Evolutionary conservation across 371 early-diverging fungal genomes (phyloP).

Genomic region (Zychaea mexicana): DNA sequence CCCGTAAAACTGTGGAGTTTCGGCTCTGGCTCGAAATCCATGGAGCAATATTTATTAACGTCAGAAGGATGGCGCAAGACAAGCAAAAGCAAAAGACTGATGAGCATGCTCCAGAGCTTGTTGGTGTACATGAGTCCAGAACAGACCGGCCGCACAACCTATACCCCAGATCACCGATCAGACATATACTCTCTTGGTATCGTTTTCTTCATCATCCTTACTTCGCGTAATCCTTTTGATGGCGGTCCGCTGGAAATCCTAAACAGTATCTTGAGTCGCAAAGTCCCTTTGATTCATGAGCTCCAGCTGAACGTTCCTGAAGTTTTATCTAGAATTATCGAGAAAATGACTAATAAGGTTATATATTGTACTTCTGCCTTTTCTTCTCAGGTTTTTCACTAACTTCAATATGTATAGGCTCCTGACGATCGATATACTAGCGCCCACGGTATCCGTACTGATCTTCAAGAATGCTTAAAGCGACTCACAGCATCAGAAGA

Average conservation of each 20-base stretch:
- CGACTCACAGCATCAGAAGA: conserved; percentile 27
- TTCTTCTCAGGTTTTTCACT: too few species aligned
- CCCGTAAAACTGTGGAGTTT: conserved; percentile 43
- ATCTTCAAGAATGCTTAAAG: conserved; percentile 52
- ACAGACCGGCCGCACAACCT: conserved; percentile 61
- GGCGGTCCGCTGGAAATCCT: conserved; percentile 57
- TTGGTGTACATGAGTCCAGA: conserved; percentile 49
- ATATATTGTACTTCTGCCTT: background rate
- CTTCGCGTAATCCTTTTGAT: conserved; percentile 53
- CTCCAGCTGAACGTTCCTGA: conserved; percentile 52
- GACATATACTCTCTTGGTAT: conserved; percentile 60
- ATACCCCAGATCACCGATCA: conserved; percentile 56
- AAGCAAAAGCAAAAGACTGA: conserved; percentile 29
- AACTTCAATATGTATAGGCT: conserved; percentile 43
- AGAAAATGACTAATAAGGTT: conserved; percentile 62
- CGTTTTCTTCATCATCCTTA: conserved; percentile 53
- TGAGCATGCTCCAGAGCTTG: conserved; percentile 8
- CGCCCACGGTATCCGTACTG: conserved; percentile 53
- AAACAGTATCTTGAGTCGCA: conserved; percentile 51
- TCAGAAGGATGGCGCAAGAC: conserved; percentile 50
- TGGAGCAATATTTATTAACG: conserved; percentile 36
- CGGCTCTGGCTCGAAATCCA: conserved; percentile 31
- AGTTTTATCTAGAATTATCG: conserved; percentile 47
- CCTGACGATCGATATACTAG: conserved; percentile 60
- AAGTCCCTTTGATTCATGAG: conserved; percentile 42